Evolutionary conservation across 2,329 filamentous ascomycete genomes (phyloP).

Genomic region (Pestalotiopsis sp.): DNA sequence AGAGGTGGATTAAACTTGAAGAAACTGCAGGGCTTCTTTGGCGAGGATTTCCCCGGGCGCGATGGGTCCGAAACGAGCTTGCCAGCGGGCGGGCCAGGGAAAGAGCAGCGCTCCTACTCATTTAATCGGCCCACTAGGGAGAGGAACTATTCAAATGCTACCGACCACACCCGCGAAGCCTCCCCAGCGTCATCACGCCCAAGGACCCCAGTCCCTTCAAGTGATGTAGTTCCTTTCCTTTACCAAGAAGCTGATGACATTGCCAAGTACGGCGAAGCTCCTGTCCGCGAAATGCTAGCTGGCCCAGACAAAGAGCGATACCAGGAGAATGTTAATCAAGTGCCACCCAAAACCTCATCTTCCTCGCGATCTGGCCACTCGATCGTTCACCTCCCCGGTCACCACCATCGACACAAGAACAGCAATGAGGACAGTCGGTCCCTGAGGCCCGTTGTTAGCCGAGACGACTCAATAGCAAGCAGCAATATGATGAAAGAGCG

Average conservation of each 20-base stretch:
- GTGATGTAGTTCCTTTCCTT: constrained; percentile 96
- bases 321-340: constrained; percentile 50
- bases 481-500: constrained; percentile 55
- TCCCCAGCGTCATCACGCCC: constrained; percentile 80
- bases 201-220: constrained; percentile 81
- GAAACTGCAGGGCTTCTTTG: constrained; percentile 89
- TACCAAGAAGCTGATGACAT: constrained; percentile 88
- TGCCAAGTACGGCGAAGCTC: constrained; percentile 75
- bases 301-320: constrained; percentile 73
- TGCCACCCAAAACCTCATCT: constrained; percentile 64
- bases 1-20: constrained; percentile 67
- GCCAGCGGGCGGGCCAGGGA: constrained; percentile 48
- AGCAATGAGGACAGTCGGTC: constrained; percentile 69
- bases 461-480: constrained; percentile 70
- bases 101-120: constrained; percentile 66
- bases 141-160: constrained; percentile 79
- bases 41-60: constrained; percentile 79
- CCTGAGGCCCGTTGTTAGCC: constrained; percentile 72
- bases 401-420: constrained; percentile 68
- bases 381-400: constrained; percentile 67
- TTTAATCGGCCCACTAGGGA: constrained; percentile 68
- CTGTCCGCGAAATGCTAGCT: constrained; percentile 70
- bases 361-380: constrained; percentile 63
- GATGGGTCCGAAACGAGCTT: constrained; percentile 77
- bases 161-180: constrained; percentile 71